phyloP scores from a whole-genome alignment of 2,329 filamentous ascomycete genomes.

The Cordyceps militaris region DNA sequence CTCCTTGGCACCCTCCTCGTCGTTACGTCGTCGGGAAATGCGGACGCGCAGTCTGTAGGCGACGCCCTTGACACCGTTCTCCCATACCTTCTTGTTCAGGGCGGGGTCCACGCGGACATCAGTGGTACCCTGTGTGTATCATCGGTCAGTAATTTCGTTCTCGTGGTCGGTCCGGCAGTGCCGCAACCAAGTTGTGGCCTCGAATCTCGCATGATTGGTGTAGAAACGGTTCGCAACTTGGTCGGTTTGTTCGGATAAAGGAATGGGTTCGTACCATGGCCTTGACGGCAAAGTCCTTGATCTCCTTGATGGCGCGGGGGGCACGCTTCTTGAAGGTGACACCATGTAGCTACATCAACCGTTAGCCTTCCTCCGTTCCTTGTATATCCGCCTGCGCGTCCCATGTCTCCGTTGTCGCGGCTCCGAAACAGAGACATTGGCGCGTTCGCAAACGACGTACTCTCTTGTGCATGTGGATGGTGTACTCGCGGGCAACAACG shows the following conservation, averaged over 20 bases:
- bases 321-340: slow-evolving; percentile 99
- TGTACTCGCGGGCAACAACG: slow-evolving; percentile 99
- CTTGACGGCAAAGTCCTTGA: slow-evolving; percentile 85
- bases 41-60: slow-evolving; percentile 95
- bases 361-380: slow-evolving; percentile 10
- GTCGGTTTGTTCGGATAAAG: background rate
- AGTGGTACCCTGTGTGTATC: slow-evolving; percentile 66
- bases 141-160: slow-evolving; percentile 10
- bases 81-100: slow-evolving; percentile 99
- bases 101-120: slow-evolving; percentile 98
- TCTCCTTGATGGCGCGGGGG: slow-evolving; percentile 98
- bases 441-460: slow-evolving; percentile 24
- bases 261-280: slow-evolving; percentile 72
- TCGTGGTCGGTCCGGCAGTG: background rate
- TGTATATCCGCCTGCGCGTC: background rate
- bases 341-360: slow-evolving; percentile 71
- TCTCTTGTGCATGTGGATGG: slow-evolving; percentile 99
- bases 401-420: background rate
- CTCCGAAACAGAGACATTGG: no score
- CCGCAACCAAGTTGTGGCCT: background rate
- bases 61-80: slow-evolving; percentile 97
- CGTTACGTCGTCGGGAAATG: slow-evolving; percentile 99
- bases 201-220: background rate
- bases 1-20: slow-evolving; percentile 99
- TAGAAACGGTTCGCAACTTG: slow-evolving; percentile 1